These are phyloP conservation scores for Aspergillus glaucus DNA, from an alignment of 2,329 filamentous ascomycete species.

Conservation along the genomic window DNA sequence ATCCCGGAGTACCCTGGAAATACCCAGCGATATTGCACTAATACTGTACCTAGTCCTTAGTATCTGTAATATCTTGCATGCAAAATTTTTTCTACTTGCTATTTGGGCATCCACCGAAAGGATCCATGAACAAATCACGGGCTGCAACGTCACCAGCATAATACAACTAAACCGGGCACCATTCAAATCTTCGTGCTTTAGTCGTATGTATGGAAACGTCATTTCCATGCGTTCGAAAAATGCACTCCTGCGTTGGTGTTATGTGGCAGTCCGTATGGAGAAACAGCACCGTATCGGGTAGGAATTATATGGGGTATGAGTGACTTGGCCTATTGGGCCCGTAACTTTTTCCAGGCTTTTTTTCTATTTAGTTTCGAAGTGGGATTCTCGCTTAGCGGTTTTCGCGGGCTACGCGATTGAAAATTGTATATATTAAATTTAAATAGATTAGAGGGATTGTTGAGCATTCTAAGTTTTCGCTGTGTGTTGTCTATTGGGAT, in stretches of 20 bases:
- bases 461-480: too few relatives aligned
- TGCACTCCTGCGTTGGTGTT: background rate
- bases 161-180: slow-evolving; percentile 6
- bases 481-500: background rate
- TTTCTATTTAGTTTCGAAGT: too few relatives aligned
- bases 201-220: slow-evolving; percentile 2
- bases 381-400: too few relatives aligned
- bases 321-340: background rate
- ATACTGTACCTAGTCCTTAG: too few relatives aligned
- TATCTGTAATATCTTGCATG: too few relatives aligned
- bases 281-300: background rate
- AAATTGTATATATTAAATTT: background rate
- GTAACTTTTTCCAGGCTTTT: too few relatives aligned
- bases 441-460: too few relatives aligned
- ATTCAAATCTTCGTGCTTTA: slow-evolving; percentile 1
- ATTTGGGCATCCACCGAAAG: slow-evolving; percentile 18
- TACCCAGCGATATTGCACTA: too few relatives aligned
- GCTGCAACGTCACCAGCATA: slow-evolving; percentile 15
- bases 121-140: slow-evolving; percentile 15
- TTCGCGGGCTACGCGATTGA: background rate
- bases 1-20: background rate
- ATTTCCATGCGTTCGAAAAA: slow-evolving; percentile 5
- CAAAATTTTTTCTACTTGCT: background rate
- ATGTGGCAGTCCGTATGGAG: background rate
- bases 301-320: background rate